Percentiles rank a stretch among this genome's conserved stretches.
phyloP scores from a whole-genome alignment of 805 yeast species.

The Candida xyloterini region DNA sequence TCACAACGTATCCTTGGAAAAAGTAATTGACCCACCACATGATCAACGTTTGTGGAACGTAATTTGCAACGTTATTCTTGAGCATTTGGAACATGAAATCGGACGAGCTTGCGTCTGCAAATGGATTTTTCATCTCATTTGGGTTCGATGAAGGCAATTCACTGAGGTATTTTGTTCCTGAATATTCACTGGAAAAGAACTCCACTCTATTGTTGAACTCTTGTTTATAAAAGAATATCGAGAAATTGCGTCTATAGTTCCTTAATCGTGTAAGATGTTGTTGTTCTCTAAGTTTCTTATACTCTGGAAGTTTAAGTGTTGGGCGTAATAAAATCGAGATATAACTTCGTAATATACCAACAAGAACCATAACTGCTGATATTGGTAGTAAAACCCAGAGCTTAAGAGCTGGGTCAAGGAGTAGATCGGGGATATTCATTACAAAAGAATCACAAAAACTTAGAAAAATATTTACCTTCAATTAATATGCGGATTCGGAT shows the following conservation, averaged over 20 bases:
- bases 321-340: slow-evolving; percentile 61
- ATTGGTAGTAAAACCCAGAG: slow-evolving; percentile 93
- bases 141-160: slow-evolving; percentile 38
- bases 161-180: slow-evolving; percentile 50
- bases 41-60: slow-evolving; percentile 86
- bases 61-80: slow-evolving; percentile 77
- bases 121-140: slow-evolving; percentile 51
- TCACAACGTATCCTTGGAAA: slow-evolving; percentile 85
- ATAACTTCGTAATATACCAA: slow-evolving; percentile 74
- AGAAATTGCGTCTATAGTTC: slow-evolving; percentile 53
- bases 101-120: slow-evolving; percentile 65
- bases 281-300: slow-evolving; percentile 54
- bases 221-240: slow-evolving; percentile 40
- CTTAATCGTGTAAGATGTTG: slow-evolving; percentile 60
- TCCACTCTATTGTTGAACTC: slow-evolving; percentile 58
- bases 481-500: slow-evolving; percentile 52
- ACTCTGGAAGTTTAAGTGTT: slow-evolving; percentile 50
- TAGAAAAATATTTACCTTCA: neutral
- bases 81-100: slow-evolving; percentile 76
- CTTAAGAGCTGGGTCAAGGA: slow-evolving; percentile 77
- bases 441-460: slow-evolving; percentile 14
- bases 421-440: slow-evolving; percentile 44
- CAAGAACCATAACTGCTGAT: slow-evolving; percentile 82
- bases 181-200: slow-evolving; percentile 42
- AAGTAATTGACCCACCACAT: slow-evolving; percentile 97